Evolutionary conservation across 108 stramenopile species (phyloP).

Genomic region (Fistulifera solaris): DNA sequence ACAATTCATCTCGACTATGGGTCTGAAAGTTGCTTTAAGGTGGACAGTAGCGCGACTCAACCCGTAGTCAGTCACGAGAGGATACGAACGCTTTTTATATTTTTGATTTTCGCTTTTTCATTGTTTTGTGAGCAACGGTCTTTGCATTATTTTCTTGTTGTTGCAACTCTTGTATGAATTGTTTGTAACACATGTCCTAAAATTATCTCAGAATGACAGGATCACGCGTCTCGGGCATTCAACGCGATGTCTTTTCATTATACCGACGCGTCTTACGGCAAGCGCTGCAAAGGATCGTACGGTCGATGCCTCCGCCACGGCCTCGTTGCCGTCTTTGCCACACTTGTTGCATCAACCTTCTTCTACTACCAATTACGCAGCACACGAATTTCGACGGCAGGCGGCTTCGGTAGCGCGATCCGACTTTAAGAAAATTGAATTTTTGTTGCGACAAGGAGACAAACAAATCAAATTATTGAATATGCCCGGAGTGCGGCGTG

Average conservation of each 20-base stretch:
- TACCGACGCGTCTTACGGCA: constrained; percentile 67
- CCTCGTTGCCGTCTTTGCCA: background rate
- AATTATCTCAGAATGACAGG: background rate
- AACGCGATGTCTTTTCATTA: constrained; percentile 64
- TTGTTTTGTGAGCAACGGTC: too few relatives aligned
- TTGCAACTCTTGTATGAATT: too few relatives aligned
- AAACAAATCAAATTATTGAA: constrained; percentile 70
- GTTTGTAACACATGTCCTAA: too few relatives aligned
- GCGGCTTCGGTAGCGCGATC: constrained; percentile 32
- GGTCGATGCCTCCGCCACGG: background rate
- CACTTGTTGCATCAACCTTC: constrained; percentile 4
- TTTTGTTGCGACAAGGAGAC: constrained; percentile 65
- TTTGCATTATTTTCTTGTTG: too few relatives aligned
- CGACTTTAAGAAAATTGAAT: constrained; percentile 74
- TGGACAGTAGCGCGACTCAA: too few relatives aligned
- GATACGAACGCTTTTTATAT: too few relatives aligned
- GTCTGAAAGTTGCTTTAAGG: too few relatives aligned
- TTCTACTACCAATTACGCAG: constrained; percentile 43
- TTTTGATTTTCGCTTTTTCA: too few relatives aligned
- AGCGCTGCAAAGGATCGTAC: constrained; percentile 58
- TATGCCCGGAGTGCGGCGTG: constrained; percentile 62
- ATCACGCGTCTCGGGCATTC: constrained; percentile 47
- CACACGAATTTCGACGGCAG: constrained; percentile 57
- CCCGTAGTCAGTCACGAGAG: too few relatives aligned
- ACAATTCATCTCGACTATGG: too few relatives aligned